A percentile compares a stretch with the other conserved stretches of the same genome.
phyloP scores from a whole-genome alignment of 768 basidiomycete genomes.

The Collybia sordida region DNA sequence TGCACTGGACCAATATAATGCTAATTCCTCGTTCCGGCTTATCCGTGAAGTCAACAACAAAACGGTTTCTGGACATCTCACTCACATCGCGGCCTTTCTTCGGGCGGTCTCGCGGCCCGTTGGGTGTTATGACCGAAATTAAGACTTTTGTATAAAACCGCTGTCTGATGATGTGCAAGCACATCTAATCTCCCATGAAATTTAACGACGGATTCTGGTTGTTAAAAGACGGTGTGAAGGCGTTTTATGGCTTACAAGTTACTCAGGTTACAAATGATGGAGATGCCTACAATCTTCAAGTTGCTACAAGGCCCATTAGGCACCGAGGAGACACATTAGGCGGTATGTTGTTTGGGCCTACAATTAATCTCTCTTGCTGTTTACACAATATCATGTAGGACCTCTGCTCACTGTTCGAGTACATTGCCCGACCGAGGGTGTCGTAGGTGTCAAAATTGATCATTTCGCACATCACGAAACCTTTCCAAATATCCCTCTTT shows the following conservation, averaged over 20 bases:
- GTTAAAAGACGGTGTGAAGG: constrained; percentile 58
- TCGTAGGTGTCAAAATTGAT: constrained; percentile 56
- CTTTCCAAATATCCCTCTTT: constrained; percentile 53
- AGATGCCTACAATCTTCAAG: constrained; percentile 54
- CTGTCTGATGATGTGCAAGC: neutral
- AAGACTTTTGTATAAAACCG: constrained; percentile 1
- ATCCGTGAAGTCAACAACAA: too few species aligned
- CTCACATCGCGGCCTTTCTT: neutral
- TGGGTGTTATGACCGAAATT: constrained; percentile 7
- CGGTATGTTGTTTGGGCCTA: constrained; percentile 29
- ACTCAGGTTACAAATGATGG: constrained; percentile 44
- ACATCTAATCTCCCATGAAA: constrained; percentile 52
- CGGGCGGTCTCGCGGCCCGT: constrained; percentile 20
- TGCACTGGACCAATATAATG: too few species aligned
- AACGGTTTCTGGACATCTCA: too few species aligned
- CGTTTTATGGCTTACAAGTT: constrained; percentile 62
- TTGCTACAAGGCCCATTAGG: constrained; percentile 59
- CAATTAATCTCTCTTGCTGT: constrained; percentile 12
- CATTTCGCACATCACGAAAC: constrained; percentile 48
- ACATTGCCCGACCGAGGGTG: constrained; percentile 54
- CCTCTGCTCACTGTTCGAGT: constrained; percentile 51
- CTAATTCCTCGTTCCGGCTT: too few species aligned
- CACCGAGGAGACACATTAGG: constrained; percentile 65
- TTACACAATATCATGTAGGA: constrained; percentile 26
- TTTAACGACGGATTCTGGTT: constrained; percentile 79